phyloP scores from a whole-genome alignment of 352 stramenopile species.

The Globisporangium polare region DNA sequence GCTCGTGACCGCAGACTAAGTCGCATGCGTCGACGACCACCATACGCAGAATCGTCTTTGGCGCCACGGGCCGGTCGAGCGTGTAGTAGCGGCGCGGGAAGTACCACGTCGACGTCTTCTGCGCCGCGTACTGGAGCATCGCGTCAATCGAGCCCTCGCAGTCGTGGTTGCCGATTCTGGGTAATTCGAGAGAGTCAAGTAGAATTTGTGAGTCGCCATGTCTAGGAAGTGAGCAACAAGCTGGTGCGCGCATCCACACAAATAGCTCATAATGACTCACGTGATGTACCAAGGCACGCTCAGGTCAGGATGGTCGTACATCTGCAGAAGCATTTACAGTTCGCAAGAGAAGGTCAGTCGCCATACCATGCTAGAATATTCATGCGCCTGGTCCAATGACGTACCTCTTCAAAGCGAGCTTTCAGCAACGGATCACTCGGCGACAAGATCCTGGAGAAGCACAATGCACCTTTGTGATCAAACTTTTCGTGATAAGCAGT shows the following conservation, averaged over 20 bases:
- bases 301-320: slow-evolving; percentile 64
- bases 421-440: slow-evolving; percentile 50
- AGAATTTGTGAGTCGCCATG: not conserved
- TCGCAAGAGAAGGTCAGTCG: not conserved
- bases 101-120: slow-evolving; percentile 72
- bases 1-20: slow-evolving; percentile 78
- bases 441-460: slow-evolving; percentile 42
- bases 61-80: slow-evolving; percentile 69
- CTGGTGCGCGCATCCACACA: not conserved
- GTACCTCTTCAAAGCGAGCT: slow-evolving; percentile 75
- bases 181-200: not conserved
- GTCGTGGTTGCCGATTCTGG: slow-evolving; percentile 86
- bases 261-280: slow-evolving; percentile 29
- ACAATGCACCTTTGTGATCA: not conserved
- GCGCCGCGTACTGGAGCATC: slow-evolving; percentile 74
- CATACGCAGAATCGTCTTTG: slow-evolving; percentile 77
- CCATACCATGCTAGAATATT: too few relatives aligned
- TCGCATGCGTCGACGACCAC: slow-evolving; percentile 80
- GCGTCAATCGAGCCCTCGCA: slow-evolving; percentile 80
- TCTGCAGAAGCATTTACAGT: slow-evolving; percentile 27
- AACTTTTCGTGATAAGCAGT: not conserved
- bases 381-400: not conserved
- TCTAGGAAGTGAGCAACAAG: not conserved
- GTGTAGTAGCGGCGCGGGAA: slow-evolving; percentile 79
- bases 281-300: slow-evolving; percentile 84